Evolutionary conservation across 2,329 filamentous ascomycete species (phyloP), one percentile per base, ranked within the genome.

Genomic region (Albifimbria verrucaria): DNA sequence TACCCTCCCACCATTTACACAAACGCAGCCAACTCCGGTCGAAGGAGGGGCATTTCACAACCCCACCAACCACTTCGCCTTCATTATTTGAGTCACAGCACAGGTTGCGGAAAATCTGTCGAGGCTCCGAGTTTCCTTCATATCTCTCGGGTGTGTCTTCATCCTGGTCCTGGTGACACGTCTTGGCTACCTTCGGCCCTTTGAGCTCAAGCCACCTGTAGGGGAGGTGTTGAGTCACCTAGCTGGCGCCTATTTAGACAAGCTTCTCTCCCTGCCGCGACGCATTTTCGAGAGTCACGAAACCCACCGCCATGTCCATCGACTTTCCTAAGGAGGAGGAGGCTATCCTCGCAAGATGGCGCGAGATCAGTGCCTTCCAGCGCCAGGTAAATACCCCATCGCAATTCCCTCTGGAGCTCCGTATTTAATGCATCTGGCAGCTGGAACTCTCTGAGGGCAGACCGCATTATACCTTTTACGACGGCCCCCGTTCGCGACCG

Each of bases 301-400:
- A 5, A 12, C 32, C 12, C 32, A 12, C 32, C 60, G 70, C 57
- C 61, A 91, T 92, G 88, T 90, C 88, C 67, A 93, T 97, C 77
- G 85, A 93, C 75, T 97, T 97, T 72, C 89, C 93, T 53, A 88
- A 89, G 72, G 90, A 94, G 73, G 93, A 97, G 80, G 89, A 95
- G 77, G 82, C 78, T 58, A 83, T 92, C 71, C 86, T 97, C 71
- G 78, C 87, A 68, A 82, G 85, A 75, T 99, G 93, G 94, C 88
- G 87, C 68, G 90, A 94, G 68, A 94, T 96, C 69, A 83, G 93
- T 66, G 94, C 94, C 62, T 97, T 97, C 71, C 84, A 90, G 68
- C 86, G 87, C 57, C 90, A 95, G 77, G 85, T 93, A 60, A 50
- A 69, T 59, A 49, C 28, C 11, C 26, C 50, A 17, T 36, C 26